Base-by-base conservation (phyloP, 2,329 filamentous ascomycete species). In the Colletotrichum sublineola region DNA sequence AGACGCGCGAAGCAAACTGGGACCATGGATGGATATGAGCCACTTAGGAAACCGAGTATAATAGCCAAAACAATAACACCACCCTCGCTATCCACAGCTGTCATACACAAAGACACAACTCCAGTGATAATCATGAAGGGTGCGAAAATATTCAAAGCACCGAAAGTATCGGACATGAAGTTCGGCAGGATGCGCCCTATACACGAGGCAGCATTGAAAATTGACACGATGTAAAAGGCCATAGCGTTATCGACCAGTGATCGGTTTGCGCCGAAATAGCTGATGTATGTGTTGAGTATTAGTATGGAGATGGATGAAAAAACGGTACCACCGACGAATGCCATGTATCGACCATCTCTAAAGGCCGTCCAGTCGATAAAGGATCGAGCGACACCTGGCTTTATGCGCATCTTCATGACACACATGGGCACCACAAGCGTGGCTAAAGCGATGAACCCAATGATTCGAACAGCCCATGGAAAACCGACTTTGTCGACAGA, bases 11-110 rank as follows among this genome's bases (percentile, higher is more conserved):
- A 81, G 56, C 79, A 78, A 1, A 83, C 79, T 0, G 83, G 80
- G 6, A 82, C 82, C 42, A 86, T 75, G 0, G 82, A 78, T 57
- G 85, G 80, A 75, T 85, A 80, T 52, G 82, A 81, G 53, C 84
- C 85, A 31, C 78, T 81, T 74, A 84, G 83, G 76, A 85, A 84
- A 24, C 84, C 84, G 66, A 79, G 80, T 52, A 84, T 74, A 6
- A 84, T 67, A 1, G 81, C 76, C 38, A 80, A 68, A 5, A 79
- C 77, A 18, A 85, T 75, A 29, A 84, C 75, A 33, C 78, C 79
- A 8, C 75, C 80, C 12, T 77, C 75, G 15, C 74, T 79, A 7
- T 77, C 67, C 5, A 83, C 81, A 0, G 79, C 80, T 5, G 84
- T 76, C 76, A 82, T 77, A 73, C 79, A 81, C 55, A 83, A 75